A percentile compares a stretch with the other conserved stretches of the same genome.
Evolutionary conservation across 2,329 filamentous ascomycete species (phyloP).

Genomic region (Epichloe hybrida): DNA sequence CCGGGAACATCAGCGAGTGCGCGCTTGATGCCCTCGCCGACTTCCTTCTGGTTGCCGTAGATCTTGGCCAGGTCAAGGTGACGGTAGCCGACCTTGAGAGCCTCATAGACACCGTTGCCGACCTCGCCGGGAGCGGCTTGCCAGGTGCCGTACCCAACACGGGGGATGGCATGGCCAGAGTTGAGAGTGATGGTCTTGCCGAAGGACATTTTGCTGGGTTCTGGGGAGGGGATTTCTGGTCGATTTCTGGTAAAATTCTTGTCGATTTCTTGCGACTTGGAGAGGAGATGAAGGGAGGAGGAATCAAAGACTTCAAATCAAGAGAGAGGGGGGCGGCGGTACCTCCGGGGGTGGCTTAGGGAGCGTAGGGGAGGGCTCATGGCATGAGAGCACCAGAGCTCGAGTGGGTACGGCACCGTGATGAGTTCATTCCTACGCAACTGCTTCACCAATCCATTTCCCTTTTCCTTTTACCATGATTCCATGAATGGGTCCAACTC

Average conservation of each 20-base stretch:
- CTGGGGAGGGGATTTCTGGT: too few relatives aligned
- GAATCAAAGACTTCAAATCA: neutral
- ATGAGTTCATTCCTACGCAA: constrained; percentile 1
- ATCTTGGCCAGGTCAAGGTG: constrained; percentile 41
- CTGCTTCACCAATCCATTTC: neutral
- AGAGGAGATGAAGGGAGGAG: neutral
- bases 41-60: constrained; percentile 53
- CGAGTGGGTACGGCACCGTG: constrained; percentile 5
- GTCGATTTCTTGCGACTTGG: neutral
- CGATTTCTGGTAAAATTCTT: neutral
- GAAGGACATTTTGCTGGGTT: constrained; percentile 35
- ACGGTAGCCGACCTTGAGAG: constrained; percentile 49
- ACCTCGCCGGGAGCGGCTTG: constrained; percentile 53
- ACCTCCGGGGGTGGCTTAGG: neutral
- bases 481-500: neutral
- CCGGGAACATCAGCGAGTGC: constrained; percentile 32
- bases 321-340: neutral
- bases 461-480: neutral
- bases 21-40: constrained; percentile 40
- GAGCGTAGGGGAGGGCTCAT: neutral
- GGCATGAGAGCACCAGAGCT: neutral
- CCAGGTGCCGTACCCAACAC: constrained; percentile 50
- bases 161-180: constrained; percentile 54
- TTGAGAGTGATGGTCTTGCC: constrained; percentile 44
- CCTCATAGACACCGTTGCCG: constrained; percentile 48